phyloP scores from a whole-genome alignment of 2,329 filamentous ascomycete genomes.

The Reticulascus tulasneorum region DNA sequence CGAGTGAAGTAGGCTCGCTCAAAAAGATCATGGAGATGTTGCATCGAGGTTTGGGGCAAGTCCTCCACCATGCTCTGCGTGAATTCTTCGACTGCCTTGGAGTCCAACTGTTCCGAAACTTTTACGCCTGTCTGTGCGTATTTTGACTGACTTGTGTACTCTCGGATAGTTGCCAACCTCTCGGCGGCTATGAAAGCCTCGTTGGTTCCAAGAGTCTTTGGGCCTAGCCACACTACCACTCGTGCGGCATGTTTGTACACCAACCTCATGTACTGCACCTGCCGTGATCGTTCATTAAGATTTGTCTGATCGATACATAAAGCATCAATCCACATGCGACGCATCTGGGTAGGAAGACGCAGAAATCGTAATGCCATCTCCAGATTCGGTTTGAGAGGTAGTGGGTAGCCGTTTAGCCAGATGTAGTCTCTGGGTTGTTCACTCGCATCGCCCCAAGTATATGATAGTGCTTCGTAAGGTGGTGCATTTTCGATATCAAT shows the following conservation, averaged over 20 bases:
- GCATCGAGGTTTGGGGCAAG: conserved; percentile 5
- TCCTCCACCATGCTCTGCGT: conserved; percentile 4
- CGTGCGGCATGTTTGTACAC: conserved; percentile 7
- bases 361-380: conserved; percentile 8
- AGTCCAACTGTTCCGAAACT: not conserved
- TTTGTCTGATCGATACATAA: conserved; percentile 19
- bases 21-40: conserved; percentile 4
- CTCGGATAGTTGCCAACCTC: conserved; percentile 6
- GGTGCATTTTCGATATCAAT: conserved; percentile 8
- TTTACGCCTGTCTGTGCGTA: too few relatives aligned
- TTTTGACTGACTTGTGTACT: conserved; percentile 1
- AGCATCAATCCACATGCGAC: conserved; percentile 20
- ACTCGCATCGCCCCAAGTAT: conserved; percentile 11
- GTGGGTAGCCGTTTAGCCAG: conserved; percentile 4
- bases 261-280: conserved; percentile 11
- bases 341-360: conserved; percentile 3
- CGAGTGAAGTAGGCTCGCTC: conserved; percentile 7
- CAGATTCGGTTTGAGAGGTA: conserved; percentile 9
- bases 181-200: conserved; percentile 8
- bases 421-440: conserved; percentile 10
- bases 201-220: conserved; percentile 4
- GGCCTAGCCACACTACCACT: conserved; percentile 8
- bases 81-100: not conserved
- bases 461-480: conserved; percentile 14
- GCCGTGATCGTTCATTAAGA: conserved; percentile 6